Conservation (phyloP, 1,284 basidiomycete species). For the Sphaerobolus stellatus region DNA sequence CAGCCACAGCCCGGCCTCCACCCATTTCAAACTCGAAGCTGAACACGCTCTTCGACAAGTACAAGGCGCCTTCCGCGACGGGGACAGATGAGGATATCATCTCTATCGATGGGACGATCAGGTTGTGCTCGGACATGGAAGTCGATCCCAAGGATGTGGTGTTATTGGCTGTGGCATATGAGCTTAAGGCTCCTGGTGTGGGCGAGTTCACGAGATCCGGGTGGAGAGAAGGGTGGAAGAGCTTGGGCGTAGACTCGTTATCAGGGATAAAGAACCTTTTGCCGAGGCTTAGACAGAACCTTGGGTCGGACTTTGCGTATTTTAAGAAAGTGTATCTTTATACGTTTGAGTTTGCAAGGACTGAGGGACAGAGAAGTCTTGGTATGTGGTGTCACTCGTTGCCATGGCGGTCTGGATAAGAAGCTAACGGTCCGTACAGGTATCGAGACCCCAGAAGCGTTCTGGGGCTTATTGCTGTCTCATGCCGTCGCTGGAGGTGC, state of each 20-base stretch:
- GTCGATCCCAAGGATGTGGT: slow-evolving; percentile 77
- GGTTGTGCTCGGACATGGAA: slow-evolving; percentile 64
- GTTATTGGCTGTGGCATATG: slow-evolving; percentile 72
- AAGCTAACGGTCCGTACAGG: slow-evolving; percentile 39
- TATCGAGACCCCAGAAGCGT: slow-evolving; percentile 72
- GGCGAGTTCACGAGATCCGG: slow-evolving; percentile 76
- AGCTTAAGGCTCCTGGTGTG: slow-evolving; percentile 70
- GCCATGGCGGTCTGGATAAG: slow-evolving; percentile 11
- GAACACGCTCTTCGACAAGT: slow-evolving; percentile 68
- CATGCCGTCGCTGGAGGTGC: slow-evolving; percentile 75
- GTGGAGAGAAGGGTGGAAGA: slow-evolving; percentile 83
- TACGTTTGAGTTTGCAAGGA: slow-evolving; percentile 84
- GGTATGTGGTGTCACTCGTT: slow-evolving; percentile 41
- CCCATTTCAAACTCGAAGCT: slow-evolving; percentile 38
- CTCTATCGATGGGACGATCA: slow-evolving; percentile 69
- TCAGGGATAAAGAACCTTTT: slow-evolving; percentile 64
- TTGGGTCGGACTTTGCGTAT: slow-evolving; percentile 69
- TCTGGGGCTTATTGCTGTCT: slow-evolving; percentile 85
- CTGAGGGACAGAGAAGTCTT: slow-evolving; percentile 73
- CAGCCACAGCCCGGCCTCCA: slow-evolving; percentile 6
- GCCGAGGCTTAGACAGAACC: slow-evolving; percentile 56
- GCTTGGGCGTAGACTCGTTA: slow-evolving; percentile 70
- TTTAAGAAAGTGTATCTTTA: slow-evolving; percentile 88
- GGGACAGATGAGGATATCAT: slow-evolving; percentile 56
- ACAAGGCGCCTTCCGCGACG: slow-evolving; percentile 72